Conservation (phyloP, 345 rosid species). For the Atalantia buxifolia region DNA sequence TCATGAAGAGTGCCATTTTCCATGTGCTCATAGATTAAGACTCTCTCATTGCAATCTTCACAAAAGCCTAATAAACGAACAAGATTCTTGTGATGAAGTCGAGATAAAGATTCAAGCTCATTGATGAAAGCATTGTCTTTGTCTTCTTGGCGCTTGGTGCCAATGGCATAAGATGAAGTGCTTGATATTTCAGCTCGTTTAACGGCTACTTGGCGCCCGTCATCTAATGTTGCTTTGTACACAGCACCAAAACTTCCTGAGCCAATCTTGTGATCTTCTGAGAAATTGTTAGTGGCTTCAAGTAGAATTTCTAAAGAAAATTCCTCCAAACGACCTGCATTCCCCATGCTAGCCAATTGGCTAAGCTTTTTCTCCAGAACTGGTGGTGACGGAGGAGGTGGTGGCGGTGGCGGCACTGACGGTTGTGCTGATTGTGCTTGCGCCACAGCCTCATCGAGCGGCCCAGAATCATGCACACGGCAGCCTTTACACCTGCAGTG, state of each 20-base stretch:
- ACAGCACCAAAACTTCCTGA: slow-evolving; percentile 80
- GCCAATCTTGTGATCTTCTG: slow-evolving; percentile 54
- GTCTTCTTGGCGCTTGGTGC: slow-evolving; percentile 46
- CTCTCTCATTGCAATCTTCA: slow-evolving; percentile 53
- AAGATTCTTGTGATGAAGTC: slow-evolving; percentile 75
- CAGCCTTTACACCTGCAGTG: slow-evolving; percentile 44
- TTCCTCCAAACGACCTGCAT: slow-evolving; percentile 52
- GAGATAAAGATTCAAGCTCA: slow-evolving; percentile 77
- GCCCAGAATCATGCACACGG: slow-evolving; percentile 74
- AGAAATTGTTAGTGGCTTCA: slow-evolving; percentile 58
- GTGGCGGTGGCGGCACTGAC: neutral
- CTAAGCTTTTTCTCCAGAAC: slow-evolving; percentile 60
- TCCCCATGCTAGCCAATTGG: slow-evolving; percentile 58
- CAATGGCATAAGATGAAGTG: slow-evolving; percentile 13
- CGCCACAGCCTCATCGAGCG: slow-evolving; percentile 35
- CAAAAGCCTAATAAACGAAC: slow-evolving; percentile 65
- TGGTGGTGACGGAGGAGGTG: neutral
- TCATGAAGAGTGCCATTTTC: slow-evolving; percentile 63
- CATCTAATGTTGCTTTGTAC: slow-evolving; percentile 49
- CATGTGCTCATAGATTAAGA: slow-evolving; percentile 69
- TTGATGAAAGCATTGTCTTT: slow-evolving; percentile 62
- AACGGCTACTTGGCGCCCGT: slow-evolving; percentile 68
- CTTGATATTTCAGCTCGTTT: slow-evolving; percentile 60
- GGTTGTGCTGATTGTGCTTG: slow-evolving; percentile 3
- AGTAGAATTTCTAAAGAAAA: slow-evolving; percentile 44